Evolutionary conservation across 495 filamentous ascomycete species (phyloP), one percentile per base, ranked within the genome.

Genomic region (Sporormia fimetaria): DNA sequence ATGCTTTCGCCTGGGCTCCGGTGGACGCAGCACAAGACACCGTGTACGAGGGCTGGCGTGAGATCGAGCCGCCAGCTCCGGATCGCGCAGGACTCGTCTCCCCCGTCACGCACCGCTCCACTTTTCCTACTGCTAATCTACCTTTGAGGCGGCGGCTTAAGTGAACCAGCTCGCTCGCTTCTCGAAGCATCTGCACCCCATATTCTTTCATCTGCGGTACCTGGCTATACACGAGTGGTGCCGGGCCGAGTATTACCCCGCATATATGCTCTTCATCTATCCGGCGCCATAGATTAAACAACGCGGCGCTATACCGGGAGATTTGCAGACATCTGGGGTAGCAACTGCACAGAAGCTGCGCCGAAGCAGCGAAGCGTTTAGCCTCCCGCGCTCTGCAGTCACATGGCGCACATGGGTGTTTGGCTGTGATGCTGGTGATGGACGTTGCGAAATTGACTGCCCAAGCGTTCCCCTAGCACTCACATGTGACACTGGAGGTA

Each of bases 251-350:
- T 20, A 27, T 40, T 16, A 44, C 15, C 21, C 47, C 47, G 40
- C 47, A 38, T 41, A 44, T 40, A 32, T 18, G 21, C 22, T 3
- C 11, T 35, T 34, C 22, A 51, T 51, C 35, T 51, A 33, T 36
- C 22, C 35, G 35, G 47, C 24, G 22, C n/a, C 29, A 21, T 51
- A 25, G 23, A 36, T 39, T 27, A 36, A n/a, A 14, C 3, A 40
- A 51, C 47, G n/a, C n/a, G n/a, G n/a, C n/a, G n/a, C n/a, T n/a
- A n/a, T 40, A 40, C 47, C 47, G 37, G 47, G 47, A 45, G 31
- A 44, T 44, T 40, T 38, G 47, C 46, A 16, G n/a, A 25, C 27
- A n/a, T 41, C 45, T 48, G 45, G 45, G 45, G 45, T 39, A 48
- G 37, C 25, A 31, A n/a, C 37, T 39, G n/a, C n/a, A n/a, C n/a